A percentile compares a stretch with the other conserved stretches of the same genome.
Conservation (phyloP, 2,329 filamentous ascomycete species). For the Drechslerella coelobrocha region DNA sequence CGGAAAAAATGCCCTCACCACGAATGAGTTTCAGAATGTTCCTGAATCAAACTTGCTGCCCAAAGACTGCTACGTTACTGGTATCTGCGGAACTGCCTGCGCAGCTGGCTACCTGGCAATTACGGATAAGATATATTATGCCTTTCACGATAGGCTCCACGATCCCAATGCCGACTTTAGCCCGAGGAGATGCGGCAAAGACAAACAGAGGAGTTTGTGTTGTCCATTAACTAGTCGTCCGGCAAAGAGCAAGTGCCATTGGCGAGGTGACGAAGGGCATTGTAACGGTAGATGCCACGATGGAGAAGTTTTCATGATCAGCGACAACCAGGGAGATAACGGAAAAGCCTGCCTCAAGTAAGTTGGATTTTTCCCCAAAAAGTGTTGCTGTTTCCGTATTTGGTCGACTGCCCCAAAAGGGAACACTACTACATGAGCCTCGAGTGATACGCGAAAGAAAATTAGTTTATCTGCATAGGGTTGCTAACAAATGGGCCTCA, state of each 20-base stretch:
- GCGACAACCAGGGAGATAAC: constrained; percentile 55
- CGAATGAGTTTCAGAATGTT: constrained; percentile 28
- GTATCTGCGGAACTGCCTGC: constrained; percentile 55
- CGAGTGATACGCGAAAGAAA: neutral
- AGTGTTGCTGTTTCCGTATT: constrained; percentile 13
- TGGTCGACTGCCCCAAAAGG: constrained; percentile 1
- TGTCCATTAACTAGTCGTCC: constrained; percentile 57
- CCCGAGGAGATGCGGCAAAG: constrained; percentile 54
- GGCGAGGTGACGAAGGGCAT: constrained; percentile 55
- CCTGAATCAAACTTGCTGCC: constrained; percentile 38
- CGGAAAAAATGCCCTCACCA: constrained; percentile 26
- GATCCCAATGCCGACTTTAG: constrained; percentile 29
- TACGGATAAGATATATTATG: constrained; percentile 51
- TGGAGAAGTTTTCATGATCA: constrained; percentile 56
- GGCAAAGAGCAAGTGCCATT: constrained; percentile 56
- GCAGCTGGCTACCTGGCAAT: constrained; percentile 55
- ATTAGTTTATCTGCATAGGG: constrained; percentile 1
- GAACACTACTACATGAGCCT: neutral
- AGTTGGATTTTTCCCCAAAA: constrained; percentile 11
- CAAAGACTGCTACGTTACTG: constrained; percentile 55
- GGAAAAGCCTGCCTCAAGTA: constrained; percentile 53
- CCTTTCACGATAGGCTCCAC: constrained; percentile 29
- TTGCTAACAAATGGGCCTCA: constrained; percentile 16
- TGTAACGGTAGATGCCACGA: constrained; percentile 58
- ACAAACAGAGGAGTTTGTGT: constrained; percentile 55